Conservation (phyloP, 2,329 filamentous ascomycete genomes). For the Nigrospora osmanthi region DNA sequence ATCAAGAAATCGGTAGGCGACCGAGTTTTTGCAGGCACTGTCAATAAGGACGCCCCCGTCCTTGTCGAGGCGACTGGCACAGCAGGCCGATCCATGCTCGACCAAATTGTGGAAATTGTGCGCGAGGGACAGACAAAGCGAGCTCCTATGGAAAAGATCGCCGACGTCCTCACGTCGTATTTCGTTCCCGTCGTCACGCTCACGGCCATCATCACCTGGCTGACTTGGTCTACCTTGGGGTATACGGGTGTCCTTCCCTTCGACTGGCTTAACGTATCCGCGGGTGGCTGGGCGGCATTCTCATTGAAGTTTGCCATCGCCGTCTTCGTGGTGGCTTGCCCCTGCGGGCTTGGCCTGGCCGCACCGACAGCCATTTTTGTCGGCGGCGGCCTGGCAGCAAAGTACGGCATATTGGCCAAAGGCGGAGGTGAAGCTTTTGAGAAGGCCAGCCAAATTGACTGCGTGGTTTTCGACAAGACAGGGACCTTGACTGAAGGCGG, state of each 20-base stretch:
- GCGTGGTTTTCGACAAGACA: slow-evolving; percentile 84
- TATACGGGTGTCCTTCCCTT: slow-evolving; percentile 47
- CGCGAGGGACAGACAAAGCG: slow-evolving; percentile 70
- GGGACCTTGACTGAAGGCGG: slow-evolving; percentile 71
- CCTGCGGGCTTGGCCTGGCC: slow-evolving; percentile 77
- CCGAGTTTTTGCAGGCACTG: slow-evolving; percentile 62
- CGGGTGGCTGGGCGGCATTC: slow-evolving; percentile 64
- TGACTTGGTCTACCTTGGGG: slow-evolving; percentile 62
- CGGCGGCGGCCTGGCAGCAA: slow-evolving; percentile 70
- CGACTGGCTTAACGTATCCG: slow-evolving; percentile 44
- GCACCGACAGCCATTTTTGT: slow-evolving; percentile 82
- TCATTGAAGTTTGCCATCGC: slow-evolving; percentile 77
- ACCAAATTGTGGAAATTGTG: slow-evolving; percentile 70
- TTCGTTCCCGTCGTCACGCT: slow-evolving; percentile 69
- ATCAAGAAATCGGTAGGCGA: slow-evolving; percentile 58
- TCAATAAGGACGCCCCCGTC: slow-evolving; percentile 61
- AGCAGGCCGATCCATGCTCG: slow-evolving; percentile 66
- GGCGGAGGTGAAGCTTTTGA: slow-evolving; percentile 82
- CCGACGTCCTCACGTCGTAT: slow-evolving; percentile 65
- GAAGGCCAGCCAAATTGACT: slow-evolving; percentile 70
- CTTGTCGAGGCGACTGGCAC: slow-evolving; percentile 56
- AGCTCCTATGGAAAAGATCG: slow-evolving; percentile 68
- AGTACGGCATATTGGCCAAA: slow-evolving; percentile 73
- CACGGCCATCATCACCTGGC: slow-evolving; percentile 63
- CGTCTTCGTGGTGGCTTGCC: slow-evolving; percentile 81